Conservation (phyloP, 1,284 basidiomycete species). For the Ustilago curta region DNA sequence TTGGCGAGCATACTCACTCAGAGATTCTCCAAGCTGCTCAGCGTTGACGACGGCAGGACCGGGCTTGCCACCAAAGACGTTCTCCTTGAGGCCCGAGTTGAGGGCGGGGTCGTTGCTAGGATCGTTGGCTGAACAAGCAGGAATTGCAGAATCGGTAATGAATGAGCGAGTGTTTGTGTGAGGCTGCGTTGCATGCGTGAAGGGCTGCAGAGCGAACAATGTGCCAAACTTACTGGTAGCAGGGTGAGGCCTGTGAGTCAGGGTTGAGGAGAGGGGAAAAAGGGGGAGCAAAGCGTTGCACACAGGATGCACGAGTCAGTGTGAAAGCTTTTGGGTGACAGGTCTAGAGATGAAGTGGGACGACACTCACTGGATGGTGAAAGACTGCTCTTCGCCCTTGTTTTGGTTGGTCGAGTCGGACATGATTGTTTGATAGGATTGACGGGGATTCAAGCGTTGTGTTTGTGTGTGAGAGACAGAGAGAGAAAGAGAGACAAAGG, state of each 20-base stretch:
- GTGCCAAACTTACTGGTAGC: conserved; percentile 46
- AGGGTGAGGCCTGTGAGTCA: conserved; percentile 44
- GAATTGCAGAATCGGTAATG: not conserved
- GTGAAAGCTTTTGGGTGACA: not conserved
- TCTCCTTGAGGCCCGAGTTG: conserved; percentile 34
- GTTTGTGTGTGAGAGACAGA: not conserved
- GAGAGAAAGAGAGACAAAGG: conserved; percentile 4
- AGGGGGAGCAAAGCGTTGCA: conserved; percentile 1
- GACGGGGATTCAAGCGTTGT: not conserved
- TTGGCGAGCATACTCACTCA: conserved; percentile 25
- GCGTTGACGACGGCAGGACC: conserved; percentile 43
- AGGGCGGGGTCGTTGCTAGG: conserved; percentile 52
- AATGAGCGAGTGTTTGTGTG: conserved; percentile 5
- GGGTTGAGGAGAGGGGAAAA: not conserved
- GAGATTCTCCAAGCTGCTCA: conserved; percentile 42
- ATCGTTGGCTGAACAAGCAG: conserved; percentile 40
- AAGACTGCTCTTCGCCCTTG: conserved; percentile 55
- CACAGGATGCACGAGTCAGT: conserved; percentile 9
- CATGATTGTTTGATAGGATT: conserved; percentile 16
- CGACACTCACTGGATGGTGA: conserved; percentile 55
- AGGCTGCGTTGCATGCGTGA: not conserved
- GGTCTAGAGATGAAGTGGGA: not conserved
- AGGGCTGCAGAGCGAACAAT: not conserved
- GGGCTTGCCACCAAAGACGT: conserved; percentile 40
- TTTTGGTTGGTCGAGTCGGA: conserved; percentile 48